A percentile compares a stretch with the other conserved stretches of the same genome.
These are phyloP conservation scores for Gyrodon lividus DNA, from an alignment of 768 basidiomycete species.

Conservation along the genomic window DNA sequence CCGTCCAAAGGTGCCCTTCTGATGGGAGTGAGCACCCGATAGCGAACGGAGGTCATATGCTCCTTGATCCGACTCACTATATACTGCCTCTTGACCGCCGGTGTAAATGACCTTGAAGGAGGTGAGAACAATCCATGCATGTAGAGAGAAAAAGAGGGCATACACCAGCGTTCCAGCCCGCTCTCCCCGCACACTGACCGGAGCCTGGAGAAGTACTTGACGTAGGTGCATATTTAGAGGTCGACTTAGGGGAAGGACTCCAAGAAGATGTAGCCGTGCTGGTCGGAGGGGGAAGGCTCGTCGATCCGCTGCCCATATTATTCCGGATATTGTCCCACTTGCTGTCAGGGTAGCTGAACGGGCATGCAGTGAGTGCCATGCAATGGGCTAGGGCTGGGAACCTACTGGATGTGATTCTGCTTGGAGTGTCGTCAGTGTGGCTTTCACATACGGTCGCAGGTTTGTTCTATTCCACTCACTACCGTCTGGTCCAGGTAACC, in stretches of 20 bases:
- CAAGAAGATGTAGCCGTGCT: conserved; percentile 22
- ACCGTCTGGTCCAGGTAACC: conserved; percentile 56
- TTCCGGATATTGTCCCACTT: conserved; percentile 69
- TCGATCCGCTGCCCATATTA: conserved; percentile 50
- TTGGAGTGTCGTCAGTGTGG: not conserved
- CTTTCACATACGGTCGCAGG: not conserved
- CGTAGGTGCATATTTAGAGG: conserved; percentile 5
- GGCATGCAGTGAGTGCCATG: not conserved
- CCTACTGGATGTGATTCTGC: conserved; percentile 60
- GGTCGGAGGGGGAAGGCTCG: conserved; percentile 20
- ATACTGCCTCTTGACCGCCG: conserved; percentile 41
- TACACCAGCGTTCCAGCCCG: conserved; percentile 40
- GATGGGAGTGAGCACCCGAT: not conserved
- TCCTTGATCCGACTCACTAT: conserved; percentile 30
- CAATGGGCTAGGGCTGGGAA: not conserved
- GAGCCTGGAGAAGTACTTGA: conserved; percentile 13
- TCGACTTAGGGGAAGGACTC: conserved; percentile 11
- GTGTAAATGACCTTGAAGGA: conserved; percentile 28
- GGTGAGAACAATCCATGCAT: not conserved
- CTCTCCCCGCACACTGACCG: conserved; percentile 41
- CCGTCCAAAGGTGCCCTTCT: conserved; percentile 50
- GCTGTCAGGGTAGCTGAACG: conserved; percentile 57
- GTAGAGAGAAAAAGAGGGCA: conserved; percentile 31
- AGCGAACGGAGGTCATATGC: not conserved
- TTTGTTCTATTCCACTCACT: conserved; percentile 18